Conservation (phyloP, 106 monocot species). For the Xerophyta viscosa region DNA sequence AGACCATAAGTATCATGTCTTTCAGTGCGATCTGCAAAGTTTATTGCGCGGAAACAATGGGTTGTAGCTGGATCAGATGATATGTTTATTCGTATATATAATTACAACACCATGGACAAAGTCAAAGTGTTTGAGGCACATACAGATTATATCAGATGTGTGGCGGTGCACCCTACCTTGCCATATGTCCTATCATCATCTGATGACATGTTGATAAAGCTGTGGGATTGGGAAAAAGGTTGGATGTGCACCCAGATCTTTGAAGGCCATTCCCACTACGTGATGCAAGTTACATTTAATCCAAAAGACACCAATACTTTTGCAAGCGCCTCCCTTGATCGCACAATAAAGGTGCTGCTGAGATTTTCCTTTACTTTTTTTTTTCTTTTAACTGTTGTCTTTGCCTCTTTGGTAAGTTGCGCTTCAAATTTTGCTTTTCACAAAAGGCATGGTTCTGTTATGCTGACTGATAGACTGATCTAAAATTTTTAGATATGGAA, state of each 20-base stretch:
- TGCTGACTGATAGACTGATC: background rate
- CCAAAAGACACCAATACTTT: slow-evolving; percentile 98
- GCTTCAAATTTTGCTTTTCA: too few relatives aligned
- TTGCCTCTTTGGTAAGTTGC: too few relatives aligned
- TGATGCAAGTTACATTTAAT: slow-evolving; percentile 98
- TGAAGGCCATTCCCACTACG: slow-evolving; percentile 97
- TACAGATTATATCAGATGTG: slow-evolving; percentile 97
- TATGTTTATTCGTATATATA: slow-evolving; percentile 98
- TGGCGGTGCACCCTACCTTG: slow-evolving; percentile 91
- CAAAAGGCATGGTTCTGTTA: too few relatives aligned
- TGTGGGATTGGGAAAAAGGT: slow-evolving; percentile 99
- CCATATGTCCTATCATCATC: slow-evolving; percentile 95
- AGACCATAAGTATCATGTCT: background rate
- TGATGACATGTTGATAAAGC: slow-evolving; percentile 98
- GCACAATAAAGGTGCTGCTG: slow-evolving; percentile 92
- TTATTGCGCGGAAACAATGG: slow-evolving; percentile 95
- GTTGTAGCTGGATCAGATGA: slow-evolving; percentile 98
- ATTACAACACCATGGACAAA: slow-evolving; percentile 99
- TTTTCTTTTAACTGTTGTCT: too few relatives aligned
- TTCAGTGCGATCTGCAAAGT: slow-evolving; percentile 95
- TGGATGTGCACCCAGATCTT: slow-evolving; percentile 97
- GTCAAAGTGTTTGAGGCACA: slow-evolving; percentile 97
- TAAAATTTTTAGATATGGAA: slow-evolving; percentile 73
- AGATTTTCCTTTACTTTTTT: too few relatives aligned
- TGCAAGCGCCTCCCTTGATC: slow-evolving; percentile 96